Evolutionary conservation across 352 stramenopile genomes (phyloP).

Genomic region (Phytophthora pisi): DNA sequence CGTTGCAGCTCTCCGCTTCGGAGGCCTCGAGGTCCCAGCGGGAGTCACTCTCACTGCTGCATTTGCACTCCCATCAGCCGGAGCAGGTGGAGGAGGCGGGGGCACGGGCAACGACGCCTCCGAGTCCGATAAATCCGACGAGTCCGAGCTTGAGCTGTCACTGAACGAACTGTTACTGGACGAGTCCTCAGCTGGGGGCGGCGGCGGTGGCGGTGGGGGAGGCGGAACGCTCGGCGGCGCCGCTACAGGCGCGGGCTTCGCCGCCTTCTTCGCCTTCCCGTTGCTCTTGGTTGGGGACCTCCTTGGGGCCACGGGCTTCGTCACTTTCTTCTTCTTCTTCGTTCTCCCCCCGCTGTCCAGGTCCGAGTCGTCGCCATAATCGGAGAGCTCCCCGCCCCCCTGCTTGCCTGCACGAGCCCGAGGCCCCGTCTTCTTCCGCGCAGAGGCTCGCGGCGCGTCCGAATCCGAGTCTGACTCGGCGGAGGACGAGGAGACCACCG

Average conservation of each 20-base stretch:
- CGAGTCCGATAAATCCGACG: constrained; percentile 48
- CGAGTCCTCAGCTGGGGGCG: constrained; percentile 28
- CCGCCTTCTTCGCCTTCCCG: constrained; percentile 29
- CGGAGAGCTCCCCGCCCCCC: constrained; percentile 19
- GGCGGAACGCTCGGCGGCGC: constrained; percentile 30
- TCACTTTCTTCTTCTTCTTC: constrained; percentile 18
- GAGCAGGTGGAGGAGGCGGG: constrained; percentile 36
- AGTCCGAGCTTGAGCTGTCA: constrained; percentile 63
- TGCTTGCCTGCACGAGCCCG: constrained; percentile 7
- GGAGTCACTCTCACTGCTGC: constrained; percentile 19
- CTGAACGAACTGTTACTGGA: constrained; percentile 60
- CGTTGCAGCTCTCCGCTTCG: constrained; percentile 30
- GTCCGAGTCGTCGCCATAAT: constrained; percentile 40
- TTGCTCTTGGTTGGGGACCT: constrained; percentile 32
- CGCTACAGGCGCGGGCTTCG: constrained; percentile 12
- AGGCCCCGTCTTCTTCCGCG: constrained; percentile 29
- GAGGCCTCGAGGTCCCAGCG: constrained; percentile 11
- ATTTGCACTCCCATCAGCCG: constrained; percentile 1
- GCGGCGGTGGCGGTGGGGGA: constrained; percentile 38
- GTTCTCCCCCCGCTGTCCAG: constrained; percentile 24
- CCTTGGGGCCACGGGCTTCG: constrained; percentile 26
- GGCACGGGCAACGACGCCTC: constrained; percentile 33
- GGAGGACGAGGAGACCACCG: constrained; percentile 42
- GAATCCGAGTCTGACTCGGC: constrained; percentile 46
- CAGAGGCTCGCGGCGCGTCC: constrained; percentile 25